A percentile compares a stretch with the other conserved stretches of the same genome.
These are phyloP conservation scores for Podila verticillata DNA, from an alignment of 192 early-diverging fungal species.

Conservation along the genomic window DNA sequence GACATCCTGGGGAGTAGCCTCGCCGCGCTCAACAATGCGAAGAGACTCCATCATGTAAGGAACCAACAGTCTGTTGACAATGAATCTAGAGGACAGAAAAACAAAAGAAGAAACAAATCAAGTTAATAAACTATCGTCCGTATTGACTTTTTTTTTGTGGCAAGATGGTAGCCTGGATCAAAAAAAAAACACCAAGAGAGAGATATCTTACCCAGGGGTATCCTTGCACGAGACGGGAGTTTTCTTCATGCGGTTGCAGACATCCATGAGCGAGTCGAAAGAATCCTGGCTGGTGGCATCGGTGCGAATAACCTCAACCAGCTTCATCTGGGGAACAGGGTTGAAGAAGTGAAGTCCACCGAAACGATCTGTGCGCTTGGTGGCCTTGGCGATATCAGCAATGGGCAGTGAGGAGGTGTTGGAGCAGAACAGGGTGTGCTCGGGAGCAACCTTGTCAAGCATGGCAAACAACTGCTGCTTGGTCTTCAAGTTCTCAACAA, in stretches of 20 bases:
- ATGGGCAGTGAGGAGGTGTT: conserved; percentile 96
- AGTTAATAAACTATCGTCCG: background rate
- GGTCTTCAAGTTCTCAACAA: conserved; percentile 91
- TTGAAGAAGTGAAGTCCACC: conserved; percentile 98
- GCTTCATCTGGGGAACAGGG: conserved; percentile 98
- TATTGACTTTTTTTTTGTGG: background rate
- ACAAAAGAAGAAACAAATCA: conserved; percentile 7
- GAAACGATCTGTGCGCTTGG: conserved; percentile 67
- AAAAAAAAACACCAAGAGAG: background rate
- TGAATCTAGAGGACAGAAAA: conserved; percentile 62
- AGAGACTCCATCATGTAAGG: conserved; percentile 98
- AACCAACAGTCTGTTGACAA: conserved; percentile 95
- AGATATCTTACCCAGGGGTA: conserved; percentile 81
- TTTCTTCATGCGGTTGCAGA: conserved; percentile 84
- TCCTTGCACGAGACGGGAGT: conserved; percentile 94
- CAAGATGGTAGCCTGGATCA: background rate
- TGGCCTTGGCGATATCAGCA: conserved; percentile 76
- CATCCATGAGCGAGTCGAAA: conserved; percentile 71
- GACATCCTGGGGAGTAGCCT: conserved; percentile 85
- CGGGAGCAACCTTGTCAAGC: conserved; percentile 78
- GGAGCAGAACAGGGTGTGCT: conserved; percentile 82
- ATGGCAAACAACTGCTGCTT: conserved; percentile 86
- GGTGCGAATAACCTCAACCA: conserved; percentile 93
- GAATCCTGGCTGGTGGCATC: conserved; percentile 65
- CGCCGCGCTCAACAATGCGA: conserved; percentile 90